These are phyloP conservation scores for Apophysomyces elegans DNA, from an alignment of 371 early-diverging fungal genomes.

Conservation along the genomic window DNA sequence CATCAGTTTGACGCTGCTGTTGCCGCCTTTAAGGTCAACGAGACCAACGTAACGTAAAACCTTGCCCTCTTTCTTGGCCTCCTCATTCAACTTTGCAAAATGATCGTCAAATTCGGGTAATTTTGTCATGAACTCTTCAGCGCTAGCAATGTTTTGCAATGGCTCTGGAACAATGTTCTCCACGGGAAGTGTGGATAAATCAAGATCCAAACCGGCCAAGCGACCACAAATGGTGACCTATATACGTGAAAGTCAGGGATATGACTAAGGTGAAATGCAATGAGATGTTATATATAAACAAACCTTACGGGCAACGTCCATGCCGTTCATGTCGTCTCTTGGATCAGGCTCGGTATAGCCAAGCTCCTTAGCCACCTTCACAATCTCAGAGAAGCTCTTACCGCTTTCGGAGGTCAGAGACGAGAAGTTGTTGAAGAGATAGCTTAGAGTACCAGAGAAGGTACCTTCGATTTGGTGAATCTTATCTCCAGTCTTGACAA, in stretches of 20 bases:
- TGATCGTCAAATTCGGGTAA: constrained; percentile 88
- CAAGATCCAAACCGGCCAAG: constrained; percentile 79
- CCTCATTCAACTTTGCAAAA: constrained; percentile 77
- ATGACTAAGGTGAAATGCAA: background rate
- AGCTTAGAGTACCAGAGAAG: constrained; percentile 95
- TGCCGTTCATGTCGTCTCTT: constrained; percentile 96
- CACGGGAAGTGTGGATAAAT: constrained; percentile 76
- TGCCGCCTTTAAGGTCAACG: constrained; percentile 73
- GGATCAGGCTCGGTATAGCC: constrained; percentile 99
- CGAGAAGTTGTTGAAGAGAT: constrained; percentile 95
- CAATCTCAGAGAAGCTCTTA: constrained; percentile 84
- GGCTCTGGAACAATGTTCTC: constrained; percentile 94
- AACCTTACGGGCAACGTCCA: constrained; percentile 98
- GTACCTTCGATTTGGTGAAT: constrained; percentile 93
- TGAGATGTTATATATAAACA: background rate
- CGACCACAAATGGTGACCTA: constrained; percentile 88
- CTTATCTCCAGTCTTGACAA: constrained; percentile 92
- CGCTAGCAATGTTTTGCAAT: constrained; percentile 71
- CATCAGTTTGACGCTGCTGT: constrained; percentile 79
- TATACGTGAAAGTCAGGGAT: too few species aligned
- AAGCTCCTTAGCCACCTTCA: constrained; percentile 85
- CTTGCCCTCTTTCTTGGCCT: constrained; percentile 69
- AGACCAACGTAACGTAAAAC: constrained; percentile 94
- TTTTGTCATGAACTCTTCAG: constrained; percentile 82
- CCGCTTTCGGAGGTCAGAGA: constrained; percentile 47